Base-by-base conservation (phyloP, 176 grass and related monocot genomes). In the barley (Hordeum vulgare) region DNA sequence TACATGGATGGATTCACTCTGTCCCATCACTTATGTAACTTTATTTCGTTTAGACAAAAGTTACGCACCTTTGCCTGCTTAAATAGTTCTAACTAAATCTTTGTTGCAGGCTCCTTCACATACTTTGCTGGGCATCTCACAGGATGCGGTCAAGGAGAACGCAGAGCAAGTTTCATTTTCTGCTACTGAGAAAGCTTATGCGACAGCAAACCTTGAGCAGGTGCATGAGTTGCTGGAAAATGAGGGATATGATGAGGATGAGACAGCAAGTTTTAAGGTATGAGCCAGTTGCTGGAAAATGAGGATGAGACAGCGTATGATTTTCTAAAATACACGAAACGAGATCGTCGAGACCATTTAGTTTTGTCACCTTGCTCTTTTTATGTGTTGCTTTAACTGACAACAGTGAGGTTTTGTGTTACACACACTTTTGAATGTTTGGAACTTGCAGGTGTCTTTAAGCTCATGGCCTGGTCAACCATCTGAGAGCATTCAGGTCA, bases 381-480 rank as follows among this genome's bases (percentile, higher is more conserved):
- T 56, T 20, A 56, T 21, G 7, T 9, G 20, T 56, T 56, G 18
- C 53, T 56, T 56, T 56, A 9, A 56, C 53, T 56, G 53, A 21
- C 21, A 56, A 56, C 53, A 56, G 7, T 21, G 20, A 56, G 17
- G 20, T 3, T 18, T 18, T 56, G 20, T 56, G 53, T 54, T 54
- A 21, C 51, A 54, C 18, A 54, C 51, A 9, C 53, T 56, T 56
- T 21, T 56, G 53, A 8, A 56, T 21, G 53, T 56, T 21, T 88
- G 60, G 56, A 71, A 77, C 66, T 77, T 85, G 77, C 88, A 97
- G 92, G 36, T 92, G 8, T 94, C 95, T 71, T 92, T 97, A 25
- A 90, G 92, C 58, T 86, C 93, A 33, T 97, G 94, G 94, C 94
- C 88, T 15, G 88, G 89, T 53, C 86, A 97, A 86, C 60, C 92